These are phyloP conservation scores for Mycena polygramma DNA, from an alignment of 768 basidiomycete genomes.

Conservation along the genomic window DNA sequence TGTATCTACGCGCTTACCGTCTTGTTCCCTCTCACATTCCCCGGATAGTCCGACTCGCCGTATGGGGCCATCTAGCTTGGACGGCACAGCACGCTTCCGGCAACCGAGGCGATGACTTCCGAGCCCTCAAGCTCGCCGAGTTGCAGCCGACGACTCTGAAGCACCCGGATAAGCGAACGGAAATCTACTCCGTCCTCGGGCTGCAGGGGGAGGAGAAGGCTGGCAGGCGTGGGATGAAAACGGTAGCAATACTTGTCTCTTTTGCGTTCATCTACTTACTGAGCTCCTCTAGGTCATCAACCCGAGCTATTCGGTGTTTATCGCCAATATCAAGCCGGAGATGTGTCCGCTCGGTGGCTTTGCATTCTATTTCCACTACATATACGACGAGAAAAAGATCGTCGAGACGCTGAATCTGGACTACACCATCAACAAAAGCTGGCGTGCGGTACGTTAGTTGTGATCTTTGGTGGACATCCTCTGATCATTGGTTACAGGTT, in stretches of 20 bases:
- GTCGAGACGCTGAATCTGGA: conserved; percentile 15
- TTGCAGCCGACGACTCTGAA: conserved; percentile 43
- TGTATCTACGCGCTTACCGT: no score
- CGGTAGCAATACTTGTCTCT: no score
- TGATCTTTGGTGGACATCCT: neutral
- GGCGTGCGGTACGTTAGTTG: neutral
- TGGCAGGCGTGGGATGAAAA: conserved; percentile 40
- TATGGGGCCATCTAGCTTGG: conserved; percentile 48
- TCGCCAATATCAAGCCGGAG: conserved; percentile 42
- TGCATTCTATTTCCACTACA: conserved; percentile 45
- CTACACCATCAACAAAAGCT: conserved; percentile 3
- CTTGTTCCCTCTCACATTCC: neutral
- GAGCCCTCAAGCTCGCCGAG: conserved; percentile 42
- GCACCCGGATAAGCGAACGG: conserved; percentile 43
- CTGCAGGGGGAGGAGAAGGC: conserved; percentile 48
- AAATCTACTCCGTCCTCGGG: conserved; percentile 41
- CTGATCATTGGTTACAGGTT: neutral
- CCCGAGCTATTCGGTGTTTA: conserved; percentile 45
- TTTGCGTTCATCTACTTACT: no score
- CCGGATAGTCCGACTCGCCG: conserved; percentile 37
- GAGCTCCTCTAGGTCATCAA: conserved; percentile 42
- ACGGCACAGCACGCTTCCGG: conserved; percentile 45
- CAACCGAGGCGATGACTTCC: conserved; percentile 49
- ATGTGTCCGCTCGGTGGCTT: conserved; percentile 46
- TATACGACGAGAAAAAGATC: conserved; percentile 42